Evolutionary conservation across 2,329 filamentous ascomycete species (phyloP).

Genomic region (Ophiostoma himal-ulmi): DNA sequence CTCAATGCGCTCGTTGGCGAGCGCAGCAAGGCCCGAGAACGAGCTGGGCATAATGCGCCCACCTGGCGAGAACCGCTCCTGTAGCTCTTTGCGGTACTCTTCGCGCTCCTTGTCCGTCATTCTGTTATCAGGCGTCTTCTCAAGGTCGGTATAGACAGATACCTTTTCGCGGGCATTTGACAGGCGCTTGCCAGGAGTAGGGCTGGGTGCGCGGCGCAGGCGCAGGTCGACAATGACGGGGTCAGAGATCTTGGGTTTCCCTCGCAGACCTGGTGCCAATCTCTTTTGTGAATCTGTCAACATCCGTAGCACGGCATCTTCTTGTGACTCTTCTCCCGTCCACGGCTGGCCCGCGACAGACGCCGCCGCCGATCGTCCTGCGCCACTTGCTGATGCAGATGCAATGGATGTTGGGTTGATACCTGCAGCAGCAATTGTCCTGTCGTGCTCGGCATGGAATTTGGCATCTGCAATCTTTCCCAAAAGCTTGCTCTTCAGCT

Average conservation of each 20-base stretch:
- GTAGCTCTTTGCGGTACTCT: conserved; percentile 64
- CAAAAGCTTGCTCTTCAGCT: conserved; percentile 54
- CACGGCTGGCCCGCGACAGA: conserved; percentile 62
- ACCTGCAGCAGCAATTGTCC: conserved; percentile 44
- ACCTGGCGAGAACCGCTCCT: conserved; percentile 73
- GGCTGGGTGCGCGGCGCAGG: conserved; percentile 37
- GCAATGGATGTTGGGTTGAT: conserved; percentile 23
- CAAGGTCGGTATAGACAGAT: conserved; percentile 40
- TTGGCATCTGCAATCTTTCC: conserved; percentile 51
- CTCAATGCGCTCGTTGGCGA: conserved; percentile 87
- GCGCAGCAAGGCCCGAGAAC: conserved; percentile 67
- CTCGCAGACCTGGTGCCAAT: conserved; percentile 47
- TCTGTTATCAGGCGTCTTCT: conserved; percentile 23
- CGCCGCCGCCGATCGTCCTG: conserved; percentile 58
- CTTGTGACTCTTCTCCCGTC: conserved; percentile 68
- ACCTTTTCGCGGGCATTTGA: conserved; percentile 54
- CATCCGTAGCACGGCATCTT: conserved; percentile 79
- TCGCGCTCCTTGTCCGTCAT: conserved; percentile 49
- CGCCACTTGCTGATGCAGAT: conserved; percentile 5
- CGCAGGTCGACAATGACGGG: conserved; percentile 47
- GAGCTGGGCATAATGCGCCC: conserved; percentile 67
- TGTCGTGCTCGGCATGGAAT: conserved; percentile 47
- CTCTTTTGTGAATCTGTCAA: conserved; percentile 72
- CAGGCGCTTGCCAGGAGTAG: conserved; percentile 43
- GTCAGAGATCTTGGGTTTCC: conserved; percentile 40